Evolutionary conservation across 2,329 filamentous ascomycete genomes (phyloP).

Genomic region (Pseudopyrenochaeta lycopersici): DNA sequence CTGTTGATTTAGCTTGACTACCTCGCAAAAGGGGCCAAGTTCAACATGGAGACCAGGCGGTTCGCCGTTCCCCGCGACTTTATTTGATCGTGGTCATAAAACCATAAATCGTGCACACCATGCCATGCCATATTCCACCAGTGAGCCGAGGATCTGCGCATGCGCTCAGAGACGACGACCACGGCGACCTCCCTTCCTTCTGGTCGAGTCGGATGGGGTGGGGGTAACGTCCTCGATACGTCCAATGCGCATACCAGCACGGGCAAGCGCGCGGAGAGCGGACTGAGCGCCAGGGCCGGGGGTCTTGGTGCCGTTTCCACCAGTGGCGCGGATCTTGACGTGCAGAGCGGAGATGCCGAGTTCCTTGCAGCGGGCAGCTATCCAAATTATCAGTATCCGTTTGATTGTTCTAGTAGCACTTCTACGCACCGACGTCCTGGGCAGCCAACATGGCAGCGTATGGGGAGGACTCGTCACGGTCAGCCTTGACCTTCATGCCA

Average conservation of each 20-base stretch:
- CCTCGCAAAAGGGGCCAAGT: slow-evolving; percentile 41
- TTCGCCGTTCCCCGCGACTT: slow-evolving; percentile 51
- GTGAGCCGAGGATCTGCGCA: slow-evolving; percentile 51
- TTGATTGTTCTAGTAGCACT: neutral
- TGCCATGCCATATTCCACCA: slow-evolving; percentile 45
- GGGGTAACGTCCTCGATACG: slow-evolving; percentile 99
- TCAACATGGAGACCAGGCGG: slow-evolving; percentile 53
- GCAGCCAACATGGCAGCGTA: slow-evolving; percentile 99
- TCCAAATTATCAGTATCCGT: slow-evolving; percentile 53
- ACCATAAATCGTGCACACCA: slow-evolving; percentile 45
- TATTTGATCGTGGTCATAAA: slow-evolving; percentile 48
- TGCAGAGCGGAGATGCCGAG: slow-evolving; percentile 93
- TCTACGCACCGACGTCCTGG: slow-evolving; percentile 71
- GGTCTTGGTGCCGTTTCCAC: slow-evolving; percentile 99
- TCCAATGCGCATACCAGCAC: slow-evolving; percentile 99
- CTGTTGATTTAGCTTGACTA: slow-evolving; percentile 49
- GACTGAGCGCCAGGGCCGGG: slow-evolving; percentile 99
- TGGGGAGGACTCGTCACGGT: slow-evolving; percentile 99
- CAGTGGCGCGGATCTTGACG: slow-evolving; percentile 99
- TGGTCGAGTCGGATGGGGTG: slow-evolving; percentile 98
- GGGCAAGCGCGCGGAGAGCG: slow-evolving; percentile 96
- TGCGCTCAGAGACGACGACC: slow-evolving; percentile 96
- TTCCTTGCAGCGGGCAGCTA: slow-evolving; percentile 85
- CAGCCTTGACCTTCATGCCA: slow-evolving; percentile 98
- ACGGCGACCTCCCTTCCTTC: slow-evolving; percentile 99